phyloP scores from a whole-genome alignment of 257 asterid genomes.

The Ajuga chamaepitys region DNA sequence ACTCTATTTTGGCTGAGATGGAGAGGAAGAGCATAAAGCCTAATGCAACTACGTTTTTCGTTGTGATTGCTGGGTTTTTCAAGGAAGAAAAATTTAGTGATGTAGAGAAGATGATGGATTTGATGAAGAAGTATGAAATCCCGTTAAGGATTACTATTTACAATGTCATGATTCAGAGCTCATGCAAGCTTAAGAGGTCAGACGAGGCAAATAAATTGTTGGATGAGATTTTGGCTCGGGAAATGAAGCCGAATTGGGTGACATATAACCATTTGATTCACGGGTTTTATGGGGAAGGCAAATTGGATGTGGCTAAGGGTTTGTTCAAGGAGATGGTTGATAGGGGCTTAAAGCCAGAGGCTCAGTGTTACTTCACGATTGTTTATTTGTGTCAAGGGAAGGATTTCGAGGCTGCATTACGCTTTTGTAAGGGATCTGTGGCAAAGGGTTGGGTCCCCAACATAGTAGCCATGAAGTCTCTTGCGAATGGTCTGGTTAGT shows the following conservation, averaged over 20 bases:
- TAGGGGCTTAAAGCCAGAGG: constrained; percentile 35
- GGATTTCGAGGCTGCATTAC: constrained; percentile 63
- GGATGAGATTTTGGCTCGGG: constrained; percentile 40
- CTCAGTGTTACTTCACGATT: constrained; percentile 48
- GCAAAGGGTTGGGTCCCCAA: constrained; percentile 65
- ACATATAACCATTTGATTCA: constrained; percentile 52
- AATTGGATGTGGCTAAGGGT: constrained; percentile 57
- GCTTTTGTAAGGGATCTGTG: constrained; percentile 41
- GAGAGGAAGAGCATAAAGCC: constrained; percentile 56
- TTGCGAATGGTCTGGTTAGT: constrained; percentile 73
- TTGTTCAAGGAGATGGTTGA: constrained; percentile 51
- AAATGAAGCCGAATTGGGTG: constrained; percentile 43
- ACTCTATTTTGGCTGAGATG: constrained; percentile 73
- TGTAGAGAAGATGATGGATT: constrained; percentile 48
- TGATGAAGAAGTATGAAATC: constrained; percentile 46
- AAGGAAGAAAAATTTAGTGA: constrained; percentile 59
- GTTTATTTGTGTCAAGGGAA: constrained; percentile 46
- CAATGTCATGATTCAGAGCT: constrained; percentile 60
- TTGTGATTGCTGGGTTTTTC: constrained; percentile 64
- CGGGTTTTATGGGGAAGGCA: constrained; percentile 66
- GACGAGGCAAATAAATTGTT: constrained; percentile 62
- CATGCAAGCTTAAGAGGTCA: constrained; percentile 66
- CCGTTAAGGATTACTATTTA: constrained; percentile 36
- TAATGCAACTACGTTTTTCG: constrained; percentile 42
- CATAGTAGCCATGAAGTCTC: constrained; percentile 62